phyloP scores from a whole-genome alignment of 306 rosid genomes.

The Lathyrus aphaca region DNA sequence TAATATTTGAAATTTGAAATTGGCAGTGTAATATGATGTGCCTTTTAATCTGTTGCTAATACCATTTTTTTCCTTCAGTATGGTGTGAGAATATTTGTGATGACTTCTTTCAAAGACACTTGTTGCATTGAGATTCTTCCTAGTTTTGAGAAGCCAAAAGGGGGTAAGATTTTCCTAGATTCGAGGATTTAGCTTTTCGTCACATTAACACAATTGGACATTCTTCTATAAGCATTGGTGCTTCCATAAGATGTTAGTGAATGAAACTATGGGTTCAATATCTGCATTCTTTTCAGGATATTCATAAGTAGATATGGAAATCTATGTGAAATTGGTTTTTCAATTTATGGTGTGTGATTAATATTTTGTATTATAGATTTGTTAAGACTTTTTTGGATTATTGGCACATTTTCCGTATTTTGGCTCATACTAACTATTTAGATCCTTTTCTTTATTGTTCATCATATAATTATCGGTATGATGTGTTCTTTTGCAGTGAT shows the following conservation, averaged over 20 bases:
- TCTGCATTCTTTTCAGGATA: slow-evolving; percentile 24
- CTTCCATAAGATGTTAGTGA: slow-evolving; percentile 19
- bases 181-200: neutral
- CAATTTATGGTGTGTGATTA: neutral
- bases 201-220: slow-evolving; percentile 17
- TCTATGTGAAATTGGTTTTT: slow-evolving; percentile 8
- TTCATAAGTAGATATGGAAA: slow-evolving; percentile 10
- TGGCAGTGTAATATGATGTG: slow-evolving; percentile 4
- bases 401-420: slow-evolving; percentile 2
- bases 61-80: slow-evolving; percentile 52
- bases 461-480: no score
- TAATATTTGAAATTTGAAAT: slow-evolving; percentile 29
- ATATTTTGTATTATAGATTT: slow-evolving; percentile 4
- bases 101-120: slow-evolving; percentile 87
- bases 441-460: no score
- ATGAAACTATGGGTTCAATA: neutral
- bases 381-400: neutral
- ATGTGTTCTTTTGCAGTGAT: slow-evolving; percentile 58
- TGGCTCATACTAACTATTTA: neutral
- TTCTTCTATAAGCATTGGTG: neutral
- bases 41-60: slow-evolving; percentile 36
- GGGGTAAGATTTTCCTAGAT: slow-evolving; percentile 51
- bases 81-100: slow-evolving; percentile 67
- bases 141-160: slow-evolving; percentile 55
- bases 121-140: slow-evolving; percentile 91